Conservation (phyloP, 2,329 filamentous ascomycete species). For the Diaporthe eres region DNA sequence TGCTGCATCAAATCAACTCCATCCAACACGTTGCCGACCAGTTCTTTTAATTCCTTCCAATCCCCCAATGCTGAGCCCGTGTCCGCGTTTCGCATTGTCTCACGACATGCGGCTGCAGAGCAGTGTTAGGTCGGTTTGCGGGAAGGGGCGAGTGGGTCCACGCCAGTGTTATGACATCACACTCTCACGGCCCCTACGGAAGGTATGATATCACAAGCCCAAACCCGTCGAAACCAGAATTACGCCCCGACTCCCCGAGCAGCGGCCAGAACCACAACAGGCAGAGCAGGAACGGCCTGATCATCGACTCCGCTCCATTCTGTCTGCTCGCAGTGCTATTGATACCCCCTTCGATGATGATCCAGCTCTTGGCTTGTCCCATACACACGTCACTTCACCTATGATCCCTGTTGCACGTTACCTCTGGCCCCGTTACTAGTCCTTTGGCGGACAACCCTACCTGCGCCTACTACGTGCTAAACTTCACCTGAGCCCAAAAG, state of each 20-base stretch:
- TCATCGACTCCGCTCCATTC: background rate
- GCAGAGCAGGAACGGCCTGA: slow-evolving; percentile 1
- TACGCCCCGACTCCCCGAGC: slow-evolving; percentile 1
- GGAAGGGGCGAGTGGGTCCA: slow-evolving; percentile 12
- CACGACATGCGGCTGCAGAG: slow-evolving; percentile 3
- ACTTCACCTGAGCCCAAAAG: background rate
- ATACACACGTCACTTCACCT: slow-evolving; percentile 32
- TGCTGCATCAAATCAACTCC: background rate
- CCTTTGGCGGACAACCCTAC: background rate
- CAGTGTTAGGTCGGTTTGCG: slow-evolving; percentile 10
- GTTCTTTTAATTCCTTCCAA: background rate
- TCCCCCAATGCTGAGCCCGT: background rate
- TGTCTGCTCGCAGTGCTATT: background rate
- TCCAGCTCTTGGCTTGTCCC: slow-evolving; percentile 28
- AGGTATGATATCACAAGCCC: slow-evolving; percentile 26
- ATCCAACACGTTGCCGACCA: background rate
- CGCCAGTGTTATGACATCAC: slow-evolving; percentile 24
- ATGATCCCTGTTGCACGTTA: slow-evolving; percentile 3
- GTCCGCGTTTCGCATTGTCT: slow-evolving; percentile 6
- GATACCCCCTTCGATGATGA: background rate
- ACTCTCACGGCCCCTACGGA: slow-evolving; percentile 8
- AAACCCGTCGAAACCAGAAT: slow-evolving; percentile 13
- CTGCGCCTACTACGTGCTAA: background rate
- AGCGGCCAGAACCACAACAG: background rate
- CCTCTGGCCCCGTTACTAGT: slow-evolving; percentile 2